Evolutionary conservation across 164 flowering plant genomes (phyloP), one percentile per base, ranked within the genome.

Genomic region (Akebia trifoliata): DNA sequence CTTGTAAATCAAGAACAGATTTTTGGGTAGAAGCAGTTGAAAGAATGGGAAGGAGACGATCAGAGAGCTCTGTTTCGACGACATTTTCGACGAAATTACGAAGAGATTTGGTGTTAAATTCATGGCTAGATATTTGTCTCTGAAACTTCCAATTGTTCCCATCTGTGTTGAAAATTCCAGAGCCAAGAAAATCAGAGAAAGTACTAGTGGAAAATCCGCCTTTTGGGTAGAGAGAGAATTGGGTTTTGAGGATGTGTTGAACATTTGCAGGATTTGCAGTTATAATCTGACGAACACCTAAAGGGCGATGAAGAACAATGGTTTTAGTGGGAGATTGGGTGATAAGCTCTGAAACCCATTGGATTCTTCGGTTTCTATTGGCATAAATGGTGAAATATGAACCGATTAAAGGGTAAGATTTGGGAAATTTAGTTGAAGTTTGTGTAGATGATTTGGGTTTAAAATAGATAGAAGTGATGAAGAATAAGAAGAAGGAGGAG

Each of bases 91-190:
- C 61, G 38, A 79, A 79, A 12, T 66, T 74, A 5, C 78, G 62
- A 1, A 82, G 64, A 3, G 82, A 82, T 29, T 60, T 79, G 17
- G 82, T 70, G 71, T 73, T 77, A 67, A 80, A 78, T 35, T 76
- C 84, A 25, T 69, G 75, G 59, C 84, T 76, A 0, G 76, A 34
- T 9, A 76, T 54, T 28, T 77, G 74, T 20, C 87, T 69, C 49
- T 80, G 82, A 37, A 72, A 72, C 65, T 80, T 76, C 87, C 87
- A 80, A 14, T 21, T 36, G 4, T 69, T 70, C 4, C 83, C 84
- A 46, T 80, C 76, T 10, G 56, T 39, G 39, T 67, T 72, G 62
- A 82, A 74, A 50, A 82, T 75, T 1, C 81, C 81, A 22, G 72
- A 40, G 1, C 87, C 87, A 2, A 82, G 67, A 4, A 82, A 61